Percentiles rank a stretch among this genome's conserved stretches.
phyloP scores from a whole-genome alignment of 139 green algal genomes.

The Closterium sp. region DNA sequence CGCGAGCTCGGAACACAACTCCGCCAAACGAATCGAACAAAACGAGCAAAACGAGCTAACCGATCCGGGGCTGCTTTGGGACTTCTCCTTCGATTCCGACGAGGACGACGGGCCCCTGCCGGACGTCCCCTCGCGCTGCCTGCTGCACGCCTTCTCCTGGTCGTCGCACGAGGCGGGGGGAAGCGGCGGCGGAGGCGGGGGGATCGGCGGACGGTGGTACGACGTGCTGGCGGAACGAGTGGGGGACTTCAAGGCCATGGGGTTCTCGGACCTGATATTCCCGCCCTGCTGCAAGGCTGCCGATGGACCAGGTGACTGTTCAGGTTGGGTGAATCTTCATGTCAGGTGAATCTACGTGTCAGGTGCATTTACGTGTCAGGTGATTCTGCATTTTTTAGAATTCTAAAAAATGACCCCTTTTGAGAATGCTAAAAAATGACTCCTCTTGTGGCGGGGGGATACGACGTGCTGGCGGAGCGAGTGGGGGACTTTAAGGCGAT shows the following conservation, averaged over 20 bases:
- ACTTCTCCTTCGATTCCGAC: background rate
- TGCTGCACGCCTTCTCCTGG: background rate
- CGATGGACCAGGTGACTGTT: background rate
- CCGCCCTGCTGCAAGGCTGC: background rate
- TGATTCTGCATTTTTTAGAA: too few relatives aligned
- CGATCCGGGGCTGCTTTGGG: background rate
- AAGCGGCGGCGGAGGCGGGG: too few relatives aligned
- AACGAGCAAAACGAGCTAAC: too few relatives aligned
- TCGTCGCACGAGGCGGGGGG: background rate
- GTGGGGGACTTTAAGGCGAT: too few relatives aligned
- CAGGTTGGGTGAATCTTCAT: background rate
- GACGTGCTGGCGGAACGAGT: background rate
- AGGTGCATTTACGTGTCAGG: background rate
- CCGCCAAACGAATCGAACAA: too few relatives aligned
- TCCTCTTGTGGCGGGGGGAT: too few relatives aligned
- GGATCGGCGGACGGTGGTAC: background rate
- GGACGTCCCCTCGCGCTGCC: background rate
- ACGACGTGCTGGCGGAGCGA: too few relatives aligned
- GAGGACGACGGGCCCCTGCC: background rate
- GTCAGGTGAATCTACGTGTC: background rate
- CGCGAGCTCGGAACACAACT: background rate
- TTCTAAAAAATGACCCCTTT: too few relatives aligned
- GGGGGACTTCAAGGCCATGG: background rate
- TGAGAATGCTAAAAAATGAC: too few relatives aligned
- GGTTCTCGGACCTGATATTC: background rate